phyloP scores from a whole-genome alignment of 257 asterid species.

The Mitragyna speciosa region DNA sequence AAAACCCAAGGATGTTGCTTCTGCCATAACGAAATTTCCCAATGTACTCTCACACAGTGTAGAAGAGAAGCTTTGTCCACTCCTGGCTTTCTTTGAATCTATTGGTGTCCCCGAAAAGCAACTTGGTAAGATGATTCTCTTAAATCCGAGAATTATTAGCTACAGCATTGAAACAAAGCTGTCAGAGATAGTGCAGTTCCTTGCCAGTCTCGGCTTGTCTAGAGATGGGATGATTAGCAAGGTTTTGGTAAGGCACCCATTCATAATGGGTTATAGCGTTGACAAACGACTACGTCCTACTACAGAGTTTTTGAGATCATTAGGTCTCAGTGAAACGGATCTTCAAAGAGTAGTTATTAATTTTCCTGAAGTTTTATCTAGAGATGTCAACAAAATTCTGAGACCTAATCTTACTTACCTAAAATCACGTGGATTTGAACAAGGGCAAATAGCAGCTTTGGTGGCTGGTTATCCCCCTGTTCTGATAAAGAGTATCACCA shows the following conservation, averaged over 20 bases:
- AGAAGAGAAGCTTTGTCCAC: slow-evolving; percentile 96
- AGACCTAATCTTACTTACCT: slow-evolving; percentile 68
- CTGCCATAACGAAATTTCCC: slow-evolving; percentile 83
- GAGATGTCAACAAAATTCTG: slow-evolving; percentile 74
- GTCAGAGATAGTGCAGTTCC: slow-evolving; percentile 71
- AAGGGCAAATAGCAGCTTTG: slow-evolving; percentile 59
- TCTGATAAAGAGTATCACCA: slow-evolving; percentile 72
- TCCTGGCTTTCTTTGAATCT: slow-evolving; percentile 84
- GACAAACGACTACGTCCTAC: slow-evolving; percentile 79
- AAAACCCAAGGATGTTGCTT: slow-evolving; percentile 77
- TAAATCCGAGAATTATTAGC: slow-evolving; percentile 85
- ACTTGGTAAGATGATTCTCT: slow-evolving; percentile 75
- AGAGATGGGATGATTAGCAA: slow-evolving; percentile 72
- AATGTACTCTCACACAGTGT: slow-evolving; percentile 78
- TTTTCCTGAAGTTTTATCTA: slow-evolving; percentile 78
- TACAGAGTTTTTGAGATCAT: slow-evolving; percentile 61
- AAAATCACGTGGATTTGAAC: slow-evolving; percentile 59
- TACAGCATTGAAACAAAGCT: slow-evolving; percentile 92
- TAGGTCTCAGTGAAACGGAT: slow-evolving; percentile 66
- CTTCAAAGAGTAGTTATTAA: slow-evolving; percentile 60
- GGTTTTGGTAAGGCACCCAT: slow-evolving; percentile 76
- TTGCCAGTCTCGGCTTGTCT: slow-evolving; percentile 60
- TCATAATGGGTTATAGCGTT: slow-evolving; percentile 80
- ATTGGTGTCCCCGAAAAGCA: slow-evolving; percentile 86
- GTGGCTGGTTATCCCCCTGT: slow-evolving; percentile 88